Evolutionary conservation across 805 yeast species (phyloP).

Genomic region (Cyberlindnera veronae): DNA sequence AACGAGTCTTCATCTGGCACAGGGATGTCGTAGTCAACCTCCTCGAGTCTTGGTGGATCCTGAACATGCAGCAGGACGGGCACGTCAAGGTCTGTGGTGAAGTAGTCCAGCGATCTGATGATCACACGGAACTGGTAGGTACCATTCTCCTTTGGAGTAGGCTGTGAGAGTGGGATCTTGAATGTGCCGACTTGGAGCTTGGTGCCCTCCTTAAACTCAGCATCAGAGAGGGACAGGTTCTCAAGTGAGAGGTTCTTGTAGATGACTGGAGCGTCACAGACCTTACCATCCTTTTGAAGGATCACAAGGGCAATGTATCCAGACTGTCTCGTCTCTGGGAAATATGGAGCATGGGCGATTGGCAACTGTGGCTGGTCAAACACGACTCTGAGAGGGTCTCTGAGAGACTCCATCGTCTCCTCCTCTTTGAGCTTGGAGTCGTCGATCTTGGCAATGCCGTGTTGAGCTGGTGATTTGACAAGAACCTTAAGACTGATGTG

Average conservation of each 20-base stretch:
- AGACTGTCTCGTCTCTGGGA: constrained; percentile 52
- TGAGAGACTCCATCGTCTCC: constrained; percentile 60
- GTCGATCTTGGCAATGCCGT: constrained; percentile 34
- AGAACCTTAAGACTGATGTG: constrained; percentile 74
- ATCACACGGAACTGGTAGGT: constrained; percentile 64
- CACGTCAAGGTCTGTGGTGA: constrained; percentile 75
- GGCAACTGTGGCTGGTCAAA: constrained; percentile 69
- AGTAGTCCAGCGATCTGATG: constrained; percentile 70
- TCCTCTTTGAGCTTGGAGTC: constrained; percentile 44
- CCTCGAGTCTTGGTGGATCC: constrained; percentile 46
- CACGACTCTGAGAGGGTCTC: constrained; percentile 67
- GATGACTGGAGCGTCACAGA: constrained; percentile 63
- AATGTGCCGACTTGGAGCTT: constrained; percentile 59
- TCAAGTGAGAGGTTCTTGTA: constrained; percentile 50
- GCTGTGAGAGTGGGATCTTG: constrained; percentile 67
- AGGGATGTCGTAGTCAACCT: constrained; percentile 53
- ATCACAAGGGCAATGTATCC: constrained; percentile 69
- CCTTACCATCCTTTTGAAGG: constrained; percentile 73
- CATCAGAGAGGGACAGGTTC: constrained; percentile 52
- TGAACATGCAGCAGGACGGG: constrained; percentile 70
- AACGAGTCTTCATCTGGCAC: constrained; percentile 73
- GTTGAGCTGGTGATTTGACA: constrained; percentile 69
- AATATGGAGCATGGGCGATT: constrained; percentile 65
- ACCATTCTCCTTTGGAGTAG: constrained; percentile 76
- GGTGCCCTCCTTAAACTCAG: constrained; percentile 37